Conservation (phyloP, 108 stramenopile species). For the Stephanodiscus triporus region DNA sequence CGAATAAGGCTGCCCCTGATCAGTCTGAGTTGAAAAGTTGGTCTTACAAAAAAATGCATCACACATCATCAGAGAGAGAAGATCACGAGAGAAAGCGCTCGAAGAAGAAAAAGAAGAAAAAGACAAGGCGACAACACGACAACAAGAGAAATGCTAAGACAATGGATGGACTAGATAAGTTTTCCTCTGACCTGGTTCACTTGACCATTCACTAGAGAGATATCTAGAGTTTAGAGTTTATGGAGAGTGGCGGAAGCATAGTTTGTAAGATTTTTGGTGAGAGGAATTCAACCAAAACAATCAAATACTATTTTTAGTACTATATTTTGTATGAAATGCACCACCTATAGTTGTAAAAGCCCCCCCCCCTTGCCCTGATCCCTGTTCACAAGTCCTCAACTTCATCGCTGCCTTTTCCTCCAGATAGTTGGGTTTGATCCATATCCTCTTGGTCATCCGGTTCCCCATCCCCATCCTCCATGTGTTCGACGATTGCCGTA, state of each 20-base stretch:
- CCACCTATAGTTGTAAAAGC: too few species aligned
- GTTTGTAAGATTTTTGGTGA: too few species aligned
- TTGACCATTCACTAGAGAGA: neutral
- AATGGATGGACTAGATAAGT: neutral
- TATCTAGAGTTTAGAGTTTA: neutral
- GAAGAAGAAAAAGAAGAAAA: conserved; percentile 37
- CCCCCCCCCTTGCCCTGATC: too few species aligned
- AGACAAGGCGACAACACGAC: neutral
- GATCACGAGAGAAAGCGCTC: conserved; percentile 11
- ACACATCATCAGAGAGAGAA: neutral
- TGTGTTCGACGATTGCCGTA: too few species aligned
- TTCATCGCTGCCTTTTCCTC: too few species aligned
- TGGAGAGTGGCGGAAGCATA: neutral
- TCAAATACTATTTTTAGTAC: too few species aligned
- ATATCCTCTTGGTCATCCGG: too few species aligned
- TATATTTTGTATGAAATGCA: too few species aligned
- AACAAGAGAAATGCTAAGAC: neutral
- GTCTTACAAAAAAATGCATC: conserved; percentile 24
- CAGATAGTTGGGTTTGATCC: too few species aligned
- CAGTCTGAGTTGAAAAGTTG: conserved; percentile 21
- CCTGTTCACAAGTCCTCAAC: too few species aligned
- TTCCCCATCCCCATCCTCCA: too few species aligned
- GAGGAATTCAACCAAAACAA: too few species aligned
- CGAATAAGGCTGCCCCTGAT: neutral
- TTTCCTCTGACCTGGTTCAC: neutral